Evolutionary conservation across 2,329 filamentous ascomycete species (phyloP).

Genomic region (Tolypocladium inflatum): DNA sequence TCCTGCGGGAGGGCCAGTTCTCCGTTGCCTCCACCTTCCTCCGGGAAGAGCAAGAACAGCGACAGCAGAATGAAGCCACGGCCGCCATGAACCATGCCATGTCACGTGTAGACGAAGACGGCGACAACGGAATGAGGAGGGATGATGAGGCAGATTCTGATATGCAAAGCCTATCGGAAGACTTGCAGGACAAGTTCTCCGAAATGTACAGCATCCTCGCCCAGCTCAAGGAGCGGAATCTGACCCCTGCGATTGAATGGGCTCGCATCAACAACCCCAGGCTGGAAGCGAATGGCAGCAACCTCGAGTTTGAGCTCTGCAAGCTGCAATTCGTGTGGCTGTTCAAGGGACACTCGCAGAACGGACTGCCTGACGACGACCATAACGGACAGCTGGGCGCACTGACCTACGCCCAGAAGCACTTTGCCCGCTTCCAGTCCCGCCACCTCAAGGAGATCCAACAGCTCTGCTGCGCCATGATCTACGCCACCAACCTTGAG

Average conservation of each 20-base stretch:
- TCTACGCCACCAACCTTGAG: conserved; percentile 65
- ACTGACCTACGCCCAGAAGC: conserved; percentile 62
- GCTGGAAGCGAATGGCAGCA: conserved; percentile 76
- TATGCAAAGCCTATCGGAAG: conserved; percentile 21
- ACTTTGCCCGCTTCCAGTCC: conserved; percentile 65
- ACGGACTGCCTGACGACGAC: conserved; percentile 44
- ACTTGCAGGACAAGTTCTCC: conserved; percentile 72
- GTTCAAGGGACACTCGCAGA: conserved; percentile 54
- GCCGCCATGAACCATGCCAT: conserved; percentile 6
- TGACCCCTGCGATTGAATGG: conserved; percentile 82
- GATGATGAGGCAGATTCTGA: conserved; percentile 15
- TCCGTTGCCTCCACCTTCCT: conserved; percentile 79
- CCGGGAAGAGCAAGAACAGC: conserved; percentile 49
- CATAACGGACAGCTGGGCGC: conserved; percentile 53
- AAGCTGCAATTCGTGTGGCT: conserved; percentile 85
- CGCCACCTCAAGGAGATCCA: conserved; percentile 74
- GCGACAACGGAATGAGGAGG: conserved; percentile 21
- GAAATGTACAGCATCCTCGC: conserved; percentile 87
- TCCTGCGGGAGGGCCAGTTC: conserved; percentile 91
- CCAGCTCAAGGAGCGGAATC: conserved; percentile 63
- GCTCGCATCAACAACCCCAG: conserved; percentile 59
- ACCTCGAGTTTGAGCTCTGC: conserved; percentile 89
- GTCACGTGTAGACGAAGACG: conserved; percentile 18
- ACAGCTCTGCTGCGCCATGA: conserved; percentile 70
- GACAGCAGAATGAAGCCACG: conserved; percentile 7